phyloP scores from a whole-genome alignment of 2,329 filamentous ascomycete genomes.

The Nothophoma quercina region DNA sequence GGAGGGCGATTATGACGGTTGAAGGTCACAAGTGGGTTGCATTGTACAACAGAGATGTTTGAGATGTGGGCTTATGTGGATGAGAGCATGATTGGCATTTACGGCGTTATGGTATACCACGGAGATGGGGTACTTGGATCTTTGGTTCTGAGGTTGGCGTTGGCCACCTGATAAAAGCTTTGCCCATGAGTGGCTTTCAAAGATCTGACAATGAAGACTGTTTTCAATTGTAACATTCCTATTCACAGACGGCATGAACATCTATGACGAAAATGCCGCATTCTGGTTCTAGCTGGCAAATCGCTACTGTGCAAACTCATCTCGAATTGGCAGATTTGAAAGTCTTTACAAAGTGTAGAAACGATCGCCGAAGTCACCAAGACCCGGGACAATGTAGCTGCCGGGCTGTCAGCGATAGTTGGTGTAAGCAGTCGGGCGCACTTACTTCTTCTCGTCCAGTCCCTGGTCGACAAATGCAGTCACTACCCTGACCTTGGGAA shows the following conservation, averaged over 20 bases:
- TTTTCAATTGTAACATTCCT: not conserved
- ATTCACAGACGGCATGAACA: not conserved
- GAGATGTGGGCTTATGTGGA: slow-evolving; percentile 19
- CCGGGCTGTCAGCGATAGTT: slow-evolving; percentile 14
- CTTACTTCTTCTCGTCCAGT: slow-evolving; percentile 96
- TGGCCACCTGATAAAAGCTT: slow-evolving; percentile 12
- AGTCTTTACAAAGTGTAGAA: slow-evolving; percentile 86
- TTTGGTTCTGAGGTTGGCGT: slow-evolving; percentile 1
- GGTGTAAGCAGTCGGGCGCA: slow-evolving; percentile 22
- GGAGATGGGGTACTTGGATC: slow-evolving; percentile 21
- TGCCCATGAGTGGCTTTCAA: slow-evolving; percentile 1
- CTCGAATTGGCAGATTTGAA: too few relatives aligned
- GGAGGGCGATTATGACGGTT: slow-evolving; percentile 47
- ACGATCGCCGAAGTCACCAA: slow-evolving; percentile 94
- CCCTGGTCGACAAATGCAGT: slow-evolving; percentile 96
- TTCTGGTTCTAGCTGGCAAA: too few relatives aligned
- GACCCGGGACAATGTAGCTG: slow-evolving; percentile 93
- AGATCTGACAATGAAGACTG: not conserved
- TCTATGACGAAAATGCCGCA: too few relatives aligned
- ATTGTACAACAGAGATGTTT: slow-evolving; percentile 22
- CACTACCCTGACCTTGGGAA: slow-evolving; percentile 88
- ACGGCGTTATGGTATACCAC: slow-evolving; percentile 39
- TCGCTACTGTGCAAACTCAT: not conserved
- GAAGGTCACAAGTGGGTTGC: slow-evolving; percentile 24
- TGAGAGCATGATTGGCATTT: slow-evolving; percentile 25